Percentiles rank a stretch among this genome's conserved stretches.
Conservation (phyloP, 768 basidiomycete species). For the Tricholoma furcatifolium region DNA sequence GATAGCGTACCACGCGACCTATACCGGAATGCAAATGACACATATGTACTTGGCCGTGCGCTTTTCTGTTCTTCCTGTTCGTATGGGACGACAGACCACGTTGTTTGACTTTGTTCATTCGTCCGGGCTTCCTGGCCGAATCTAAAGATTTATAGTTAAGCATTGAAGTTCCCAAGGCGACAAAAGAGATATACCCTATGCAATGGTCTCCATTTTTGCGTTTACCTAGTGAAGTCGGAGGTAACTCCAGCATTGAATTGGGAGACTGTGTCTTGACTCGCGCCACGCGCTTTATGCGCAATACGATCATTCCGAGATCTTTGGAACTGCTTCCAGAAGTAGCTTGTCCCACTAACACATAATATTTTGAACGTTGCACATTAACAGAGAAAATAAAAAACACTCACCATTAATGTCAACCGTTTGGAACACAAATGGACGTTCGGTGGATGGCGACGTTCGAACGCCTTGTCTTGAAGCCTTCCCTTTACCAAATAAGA, state of each 20-base stretch:
- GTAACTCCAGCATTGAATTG: conserved; percentile 41
- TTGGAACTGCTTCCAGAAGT: conserved; percentile 23
- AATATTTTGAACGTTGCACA: not conserved
- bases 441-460: conserved; percentile 46
- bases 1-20: conserved; percentile 45
- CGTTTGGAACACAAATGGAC: conserved; percentile 60
- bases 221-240: conserved; percentile 31
- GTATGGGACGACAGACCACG: conserved; percentile 54
- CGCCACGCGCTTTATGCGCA: conserved; percentile 45
- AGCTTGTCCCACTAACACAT: conserved; percentile 4
- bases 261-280: conserved; percentile 27
- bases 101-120: conserved; percentile 41
- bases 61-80: conserved; percentile 31
- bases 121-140: conserved; percentile 44
- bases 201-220: conserved; percentile 41
- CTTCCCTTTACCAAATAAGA: conserved; percentile 56
- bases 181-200: conserved; percentile 40
- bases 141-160: conserved; percentile 25
- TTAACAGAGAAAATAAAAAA: not conserved
- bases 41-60: conserved; percentile 44
- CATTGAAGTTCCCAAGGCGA: conserved; percentile 1
- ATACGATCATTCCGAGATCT: conserved; percentile 51
- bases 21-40: conserved; percentile 70
- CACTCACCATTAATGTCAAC: conserved; percentile 37
- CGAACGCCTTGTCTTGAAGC: conserved; percentile 54